Percentiles rank a stretch among this genome's conserved stretches.
Evolutionary conservation across 352 stramenopile genomes (phyloP).

Genomic region (Pelagophyceae sp.): DNA sequence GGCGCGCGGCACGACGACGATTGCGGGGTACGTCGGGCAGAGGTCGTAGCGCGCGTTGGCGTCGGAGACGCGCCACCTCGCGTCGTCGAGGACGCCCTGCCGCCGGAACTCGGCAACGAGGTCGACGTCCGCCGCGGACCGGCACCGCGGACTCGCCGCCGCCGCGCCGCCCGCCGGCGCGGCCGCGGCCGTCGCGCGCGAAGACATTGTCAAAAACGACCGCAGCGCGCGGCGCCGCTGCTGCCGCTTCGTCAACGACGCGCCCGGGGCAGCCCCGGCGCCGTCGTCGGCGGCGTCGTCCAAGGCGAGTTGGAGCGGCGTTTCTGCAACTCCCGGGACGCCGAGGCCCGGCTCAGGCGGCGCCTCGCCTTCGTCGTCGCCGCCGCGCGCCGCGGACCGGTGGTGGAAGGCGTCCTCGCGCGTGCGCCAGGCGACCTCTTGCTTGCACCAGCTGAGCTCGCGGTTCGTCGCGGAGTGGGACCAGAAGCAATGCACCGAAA

Average conservation of each 20-base stretch:
- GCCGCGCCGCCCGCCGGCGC: too few species aligned
- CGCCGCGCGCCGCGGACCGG: neutral
- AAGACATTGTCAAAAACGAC: neutral
- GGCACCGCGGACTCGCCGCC: too few species aligned
- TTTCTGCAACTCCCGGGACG: too few species aligned
- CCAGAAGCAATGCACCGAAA: neutral
- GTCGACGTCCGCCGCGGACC: slow-evolving; percentile 21
- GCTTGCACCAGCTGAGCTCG: neutral
- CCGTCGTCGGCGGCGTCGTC: neutral
- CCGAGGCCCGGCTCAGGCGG: too few species aligned
- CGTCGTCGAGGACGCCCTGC: slow-evolving; percentile 52
- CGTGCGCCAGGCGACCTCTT: neutral
- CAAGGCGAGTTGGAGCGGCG: neutral
- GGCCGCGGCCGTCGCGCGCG: too few species aligned
- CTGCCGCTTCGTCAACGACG: neutral
- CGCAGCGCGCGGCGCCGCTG: too few species aligned
- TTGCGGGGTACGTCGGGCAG: slow-evolving; percentile 73
- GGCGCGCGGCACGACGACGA: slow-evolving; percentile 64
- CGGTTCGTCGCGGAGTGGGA: neutral
- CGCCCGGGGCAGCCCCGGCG: too few species aligned
- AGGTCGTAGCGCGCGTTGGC: slow-evolving; percentile 53
- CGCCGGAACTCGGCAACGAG: slow-evolving; percentile 30
- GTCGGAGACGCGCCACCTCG: slow-evolving; percentile 33
- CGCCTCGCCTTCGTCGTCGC: neutral
- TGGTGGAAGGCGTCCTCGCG: slow-evolving; percentile 1